A percentile compares a stretch with the other conserved stretches of the same genome.
Evolutionary conservation across 768 basidiomycete species (phyloP).

Genomic region (Mrakia frigida): DNA sequence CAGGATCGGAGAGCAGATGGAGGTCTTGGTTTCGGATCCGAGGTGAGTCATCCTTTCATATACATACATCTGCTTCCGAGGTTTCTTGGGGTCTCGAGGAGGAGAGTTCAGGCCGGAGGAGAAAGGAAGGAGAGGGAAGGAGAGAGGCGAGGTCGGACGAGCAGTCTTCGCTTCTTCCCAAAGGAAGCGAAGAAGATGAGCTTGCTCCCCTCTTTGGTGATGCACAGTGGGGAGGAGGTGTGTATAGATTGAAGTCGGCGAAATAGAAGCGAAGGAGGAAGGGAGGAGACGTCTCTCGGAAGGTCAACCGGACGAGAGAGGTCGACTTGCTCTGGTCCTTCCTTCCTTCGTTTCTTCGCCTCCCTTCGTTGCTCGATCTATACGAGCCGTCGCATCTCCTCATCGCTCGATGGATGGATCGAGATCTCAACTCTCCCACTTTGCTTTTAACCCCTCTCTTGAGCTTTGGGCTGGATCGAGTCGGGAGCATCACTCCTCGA

Average conservation of each 20-base stretch:
- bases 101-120: neutral
- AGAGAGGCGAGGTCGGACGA: neutral
- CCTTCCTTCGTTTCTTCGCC: neutral
- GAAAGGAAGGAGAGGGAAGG: neutral
- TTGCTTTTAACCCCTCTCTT: too few species aligned
- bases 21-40: slow-evolving; percentile 12
- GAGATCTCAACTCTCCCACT: too few species aligned
- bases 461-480: neutral
- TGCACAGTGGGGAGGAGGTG: neutral
- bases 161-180: too few species aligned
- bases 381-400: too few species aligned
- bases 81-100: too few species aligned
- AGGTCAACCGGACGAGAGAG: neutral
- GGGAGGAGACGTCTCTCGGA: too few species aligned
- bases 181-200: neutral
- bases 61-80: neutral
- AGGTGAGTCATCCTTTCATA: neutral
- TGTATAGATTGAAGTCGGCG: too few species aligned
- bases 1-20: slow-evolving; percentile 30
- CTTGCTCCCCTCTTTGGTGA: neutral
- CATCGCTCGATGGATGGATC: too few species aligned
- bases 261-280: too few species aligned
- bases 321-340: neutral
- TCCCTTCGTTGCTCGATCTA: neutral
- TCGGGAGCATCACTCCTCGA: neutral